phyloP scores from a whole-genome alignment of 1,139 yeast genomes.

The Pneumocystis sp. region DNA sequence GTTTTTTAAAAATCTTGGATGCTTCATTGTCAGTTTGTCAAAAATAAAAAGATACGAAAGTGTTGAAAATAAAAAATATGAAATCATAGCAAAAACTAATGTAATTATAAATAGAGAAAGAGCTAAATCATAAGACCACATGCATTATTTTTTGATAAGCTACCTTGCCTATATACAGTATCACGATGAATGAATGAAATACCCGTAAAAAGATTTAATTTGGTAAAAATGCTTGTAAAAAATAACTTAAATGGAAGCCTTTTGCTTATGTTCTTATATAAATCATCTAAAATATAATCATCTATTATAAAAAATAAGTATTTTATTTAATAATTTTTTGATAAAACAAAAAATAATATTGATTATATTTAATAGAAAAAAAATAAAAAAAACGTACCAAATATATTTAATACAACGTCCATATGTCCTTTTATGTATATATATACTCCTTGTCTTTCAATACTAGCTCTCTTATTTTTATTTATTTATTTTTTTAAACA shows the following conservation, averaged over 20 bases:
- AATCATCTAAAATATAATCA: neutral
- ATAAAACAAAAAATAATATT: neutral
- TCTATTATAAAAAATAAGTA: neutral
- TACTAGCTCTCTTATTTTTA: neutral
- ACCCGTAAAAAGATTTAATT: conserved; percentile 1
- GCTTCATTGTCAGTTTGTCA: conserved; percentile 81
- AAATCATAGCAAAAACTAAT: conserved; percentile 67
- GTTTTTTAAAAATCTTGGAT: conserved; percentile 87
- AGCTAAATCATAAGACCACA: conserved; percentile 21
- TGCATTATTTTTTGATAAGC: conserved; percentile 17
- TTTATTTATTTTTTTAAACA: neutral
- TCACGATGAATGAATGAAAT: conserved; percentile 52
- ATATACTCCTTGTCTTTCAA: neutral
- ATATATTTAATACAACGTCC: neutral
- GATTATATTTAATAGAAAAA: neutral
- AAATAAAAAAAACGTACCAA: neutral
- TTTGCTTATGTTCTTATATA: neutral
- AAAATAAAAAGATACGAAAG: conserved; percentile 62
- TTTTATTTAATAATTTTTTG: neutral
- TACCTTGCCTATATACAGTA: conserved; percentile 52
- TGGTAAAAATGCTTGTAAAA: neutral
- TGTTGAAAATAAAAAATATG: conserved; percentile 64
- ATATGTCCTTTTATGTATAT: neutral
- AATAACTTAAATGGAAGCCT: neutral
- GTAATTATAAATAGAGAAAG: conserved; percentile 44